Conservation (phyloP, 148 eudicot species). For the Suaeda aralocaspica region DNA sequence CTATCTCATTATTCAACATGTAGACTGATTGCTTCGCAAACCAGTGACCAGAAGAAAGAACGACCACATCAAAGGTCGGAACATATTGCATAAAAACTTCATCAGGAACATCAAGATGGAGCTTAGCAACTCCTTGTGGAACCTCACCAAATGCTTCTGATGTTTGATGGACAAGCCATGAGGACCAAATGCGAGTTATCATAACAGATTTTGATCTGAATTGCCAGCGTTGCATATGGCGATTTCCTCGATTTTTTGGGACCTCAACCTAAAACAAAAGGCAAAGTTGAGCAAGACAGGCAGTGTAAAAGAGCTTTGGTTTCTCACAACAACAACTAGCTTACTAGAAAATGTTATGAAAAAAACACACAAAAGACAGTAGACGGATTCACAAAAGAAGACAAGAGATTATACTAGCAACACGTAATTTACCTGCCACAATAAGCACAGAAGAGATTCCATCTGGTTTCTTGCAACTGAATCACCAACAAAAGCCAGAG, state of each 20-base stretch:
- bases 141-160: constrained; percentile 45
- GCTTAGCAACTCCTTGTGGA: constrained; percentile 63
- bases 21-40: constrained; percentile 86
- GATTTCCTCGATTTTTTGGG: constrained; percentile 87
- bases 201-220: constrained; percentile 72
- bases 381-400: background rate
- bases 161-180: constrained; percentile 88
- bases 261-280: constrained; percentile 54
- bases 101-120: constrained; percentile 83
- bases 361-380: background rate
- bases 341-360: background rate
- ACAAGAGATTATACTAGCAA: background rate
- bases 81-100: constrained; percentile 58
- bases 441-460: constrained; percentile 66
- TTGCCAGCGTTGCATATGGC: constrained; percentile 79
- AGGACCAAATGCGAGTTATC: constrained; percentile 91
- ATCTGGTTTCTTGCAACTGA: constrained; percentile 81
- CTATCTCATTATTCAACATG: constrained; percentile 69
- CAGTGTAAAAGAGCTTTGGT: background rate
- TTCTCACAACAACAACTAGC: background rate
- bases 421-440: constrained; percentile 72
- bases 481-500: constrained; percentile 80
- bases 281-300: background rate
- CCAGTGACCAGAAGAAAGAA: constrained; percentile 98
- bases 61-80: constrained; percentile 58